Conservation (phyloP, 768 basidiomycete species). For the Tulasnella sp. region DNA sequence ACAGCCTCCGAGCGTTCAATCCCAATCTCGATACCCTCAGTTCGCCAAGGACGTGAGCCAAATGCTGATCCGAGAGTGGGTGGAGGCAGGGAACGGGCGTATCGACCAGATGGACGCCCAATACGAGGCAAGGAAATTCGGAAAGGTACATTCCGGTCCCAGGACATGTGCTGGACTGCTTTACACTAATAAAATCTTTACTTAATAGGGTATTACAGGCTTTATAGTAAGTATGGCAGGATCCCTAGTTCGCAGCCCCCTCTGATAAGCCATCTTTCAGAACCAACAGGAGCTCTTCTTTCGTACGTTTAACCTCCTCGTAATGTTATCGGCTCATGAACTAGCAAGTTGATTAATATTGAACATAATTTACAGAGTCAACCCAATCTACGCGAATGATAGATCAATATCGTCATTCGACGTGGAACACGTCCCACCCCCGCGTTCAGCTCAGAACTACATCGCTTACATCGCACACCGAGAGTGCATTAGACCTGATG, state of each 20-base stretch:
- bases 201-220: neutral
- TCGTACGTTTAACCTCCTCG: neutral
- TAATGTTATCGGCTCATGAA: neutral
- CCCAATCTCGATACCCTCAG: no score
- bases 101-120: neutral
- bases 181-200: neutral
- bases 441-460: conserved; percentile 3
- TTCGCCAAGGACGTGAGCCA: no score
- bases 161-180: neutral
- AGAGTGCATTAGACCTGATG: neutral
- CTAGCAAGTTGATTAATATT: neutral
- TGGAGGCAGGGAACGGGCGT: no score
- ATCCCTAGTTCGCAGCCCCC: neutral
- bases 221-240: neutral
- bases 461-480: conserved; percentile 16
- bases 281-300: neutral
- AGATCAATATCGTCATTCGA: neutral
- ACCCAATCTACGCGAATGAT: neutral
- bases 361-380: neutral
- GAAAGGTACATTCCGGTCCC: neutral
- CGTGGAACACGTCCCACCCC: conserved; percentile 19
- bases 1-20: no score
- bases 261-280: neutral
- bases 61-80: no score
- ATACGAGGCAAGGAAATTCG: neutral